Conservation (phyloP, 139 green algal species). For the Haematococcus sp. region DNA sequence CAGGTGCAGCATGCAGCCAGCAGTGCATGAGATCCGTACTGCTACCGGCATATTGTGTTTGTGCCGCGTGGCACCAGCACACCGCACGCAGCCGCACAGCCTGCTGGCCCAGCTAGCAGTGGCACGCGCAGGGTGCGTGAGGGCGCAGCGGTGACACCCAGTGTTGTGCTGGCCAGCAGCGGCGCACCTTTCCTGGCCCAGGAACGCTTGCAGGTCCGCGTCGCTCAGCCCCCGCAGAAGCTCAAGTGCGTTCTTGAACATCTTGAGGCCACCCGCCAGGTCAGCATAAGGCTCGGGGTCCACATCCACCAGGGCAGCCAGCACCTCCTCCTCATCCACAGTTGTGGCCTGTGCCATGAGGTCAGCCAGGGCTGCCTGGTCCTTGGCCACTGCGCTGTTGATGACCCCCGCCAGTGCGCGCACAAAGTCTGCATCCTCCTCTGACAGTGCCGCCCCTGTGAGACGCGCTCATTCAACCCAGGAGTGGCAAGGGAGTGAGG, state of each 20-base stretch:
- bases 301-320: not conserved
- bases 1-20: no score
- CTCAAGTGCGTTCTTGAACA: constrained; percentile 31
- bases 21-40: no score
- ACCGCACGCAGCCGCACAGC: no score
- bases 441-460: not conserved
- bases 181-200: constrained; percentile 12
- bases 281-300: constrained; percentile 31
- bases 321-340: constrained; percentile 10
- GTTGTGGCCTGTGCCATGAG: constrained; percentile 6
- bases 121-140: no score
- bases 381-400: not conserved
- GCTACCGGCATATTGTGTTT: no score
- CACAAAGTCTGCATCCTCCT: constrained; percentile 4
- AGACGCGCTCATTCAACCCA: no score
- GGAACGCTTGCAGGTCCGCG: constrained; percentile 27
- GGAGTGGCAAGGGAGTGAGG: no score
- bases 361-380: constrained; percentile 8
- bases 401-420: constrained; percentile 16
- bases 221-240: constrained; percentile 20
- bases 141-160: no score
- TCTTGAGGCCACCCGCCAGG: constrained; percentile 17
- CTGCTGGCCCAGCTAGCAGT: no score
- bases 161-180: no score
- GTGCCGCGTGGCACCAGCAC: no score